Base-by-base conservation (phyloP, 371 early-diverging fungal species). In the Mucor piriformis region DNA sequence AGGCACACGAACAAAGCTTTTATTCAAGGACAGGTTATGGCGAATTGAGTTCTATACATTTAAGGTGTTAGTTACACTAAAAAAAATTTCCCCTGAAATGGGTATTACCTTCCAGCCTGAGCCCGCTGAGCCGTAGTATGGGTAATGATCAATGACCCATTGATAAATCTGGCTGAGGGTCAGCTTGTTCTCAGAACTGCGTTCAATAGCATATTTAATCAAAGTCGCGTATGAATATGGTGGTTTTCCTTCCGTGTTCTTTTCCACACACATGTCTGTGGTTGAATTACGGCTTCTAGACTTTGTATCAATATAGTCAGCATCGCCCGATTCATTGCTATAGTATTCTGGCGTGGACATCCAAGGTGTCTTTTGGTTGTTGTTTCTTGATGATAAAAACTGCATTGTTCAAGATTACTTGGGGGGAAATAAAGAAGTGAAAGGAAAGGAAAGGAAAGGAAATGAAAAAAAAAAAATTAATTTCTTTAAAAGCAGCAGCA, bases 1-100 rank as follows among this genome's bases (percentile, higher is more conserved):
- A 18, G 97, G 94, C 2, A 95, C 89, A 46, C 95, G 89, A 50
- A 92, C 86, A 72, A 99, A 99, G 47, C 89, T 84, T 70, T 93
- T 94, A 78, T 98, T 99, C 38, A 99, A 82, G 5, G 96, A 95
- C 32, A 99, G 84, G 72, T 99, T 99, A 82, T 99, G 99, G 38
- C 99, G 89, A 48, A 99, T 95, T 3, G 97, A 97, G 74, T 99
- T 99, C 87, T 95, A 78, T 18, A n/a, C n/a, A 44, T 43, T 11
- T 25, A 50, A 12, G 11, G 13, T 3, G 24, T 46, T 21, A 46
- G 46, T 46, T 46, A 46, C 46, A 46, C 46, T 46, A 21, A 24
- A 24, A 24, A 8, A 21, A 51, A 15, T 32, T 29, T 46, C 6
- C 46, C 42, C 29, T 20, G 24, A 48, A 29, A 29, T 18, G 42